phyloP scores from a whole-genome alignment of 345 rosid genomes.

The Geranium rotundifolium region DNA sequence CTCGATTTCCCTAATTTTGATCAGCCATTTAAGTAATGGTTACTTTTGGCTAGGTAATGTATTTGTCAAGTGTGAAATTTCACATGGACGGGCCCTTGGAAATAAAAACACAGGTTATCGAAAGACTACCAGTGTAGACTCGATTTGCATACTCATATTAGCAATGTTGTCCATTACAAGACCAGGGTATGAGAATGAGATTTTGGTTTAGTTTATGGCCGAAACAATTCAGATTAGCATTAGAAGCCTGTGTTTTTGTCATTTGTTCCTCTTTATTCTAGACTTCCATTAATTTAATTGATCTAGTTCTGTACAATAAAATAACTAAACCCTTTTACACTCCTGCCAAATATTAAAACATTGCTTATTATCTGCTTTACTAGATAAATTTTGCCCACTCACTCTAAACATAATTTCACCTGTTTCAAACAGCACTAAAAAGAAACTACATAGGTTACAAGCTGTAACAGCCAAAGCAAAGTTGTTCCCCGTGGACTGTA shows the following conservation, averaged over 20 bases:
- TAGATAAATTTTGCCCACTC: neutral
- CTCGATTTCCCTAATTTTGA: constrained; percentile 3
- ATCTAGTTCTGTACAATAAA: neutral
- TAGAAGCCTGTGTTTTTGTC: neutral
- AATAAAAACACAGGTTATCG: neutral
- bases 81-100: neutral
- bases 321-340: neutral
- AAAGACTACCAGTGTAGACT: neutral
- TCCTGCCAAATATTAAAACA: neutral
- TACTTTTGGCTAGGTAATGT: neutral
- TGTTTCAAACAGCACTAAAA: constrained; percentile 43
- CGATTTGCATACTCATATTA: no score
- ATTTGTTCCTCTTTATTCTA: neutral
- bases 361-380: neutral
- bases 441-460: constrained; percentile 56
- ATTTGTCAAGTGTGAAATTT: neutral
- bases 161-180: neutral
- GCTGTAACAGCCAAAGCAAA: constrained; percentile 63
- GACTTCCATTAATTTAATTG: neutral
- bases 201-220: neutral
- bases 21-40: neutral
- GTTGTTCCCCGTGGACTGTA: constrained; percentile 59
- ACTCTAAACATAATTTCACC: constrained; percentile 10
- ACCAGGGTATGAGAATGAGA: neutral
- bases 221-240: neutral